Conservation (phyloP, 805 yeast genomes). For the Candida hungchunana region DNA sequence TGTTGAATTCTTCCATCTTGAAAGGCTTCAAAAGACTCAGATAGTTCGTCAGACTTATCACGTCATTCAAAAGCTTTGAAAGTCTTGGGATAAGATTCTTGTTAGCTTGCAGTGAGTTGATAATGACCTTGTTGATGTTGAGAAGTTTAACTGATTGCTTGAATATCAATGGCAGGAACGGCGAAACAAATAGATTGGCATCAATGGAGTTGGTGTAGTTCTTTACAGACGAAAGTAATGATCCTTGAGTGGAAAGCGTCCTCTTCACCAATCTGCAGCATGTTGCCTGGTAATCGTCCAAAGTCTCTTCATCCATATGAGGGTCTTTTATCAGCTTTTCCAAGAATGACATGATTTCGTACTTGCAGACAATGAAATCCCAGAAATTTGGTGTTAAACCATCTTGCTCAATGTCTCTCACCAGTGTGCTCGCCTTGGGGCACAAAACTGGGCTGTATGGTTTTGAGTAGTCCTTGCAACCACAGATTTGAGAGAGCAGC, state of each 20-base stretch:
- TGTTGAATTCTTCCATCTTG: conserved; percentile 21
- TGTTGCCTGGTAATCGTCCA: conserved; percentile 36
- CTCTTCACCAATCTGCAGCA: conserved; percentile 35
- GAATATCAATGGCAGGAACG: conserved; percentile 27
- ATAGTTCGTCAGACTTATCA: conserved; percentile 24
- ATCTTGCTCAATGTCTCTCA: conserved; percentile 10
- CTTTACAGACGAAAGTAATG: conserved; percentile 12
- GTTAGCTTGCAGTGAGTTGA: conserved; percentile 27
- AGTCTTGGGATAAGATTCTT: conserved; percentile 20
- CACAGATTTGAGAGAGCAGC: conserved; percentile 18
- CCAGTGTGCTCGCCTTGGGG: conserved; percentile 3
- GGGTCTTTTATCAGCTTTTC: conserved; percentile 28
- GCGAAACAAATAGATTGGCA: conserved; percentile 17
- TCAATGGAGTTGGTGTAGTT: conserved; percentile 26
- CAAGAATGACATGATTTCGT: conserved; percentile 34
- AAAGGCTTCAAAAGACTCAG: conserved; percentile 28
- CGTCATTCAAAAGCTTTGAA: conserved; percentile 25
- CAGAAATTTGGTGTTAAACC: conserved; percentile 23
- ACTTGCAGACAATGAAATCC: conserved; percentile 32
- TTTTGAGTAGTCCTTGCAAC: conserved; percentile 4
- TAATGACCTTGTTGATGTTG: conserved; percentile 26
- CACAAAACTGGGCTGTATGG: conserved; percentile 1
- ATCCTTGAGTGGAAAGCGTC: conserved; percentile 13
- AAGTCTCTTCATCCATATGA: conserved; percentile 27
- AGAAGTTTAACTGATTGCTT: conserved; percentile 26